Conservation (phyloP, 495 filamentous ascomycete genomes). For the Lineolata rhizophorae region DNA sequence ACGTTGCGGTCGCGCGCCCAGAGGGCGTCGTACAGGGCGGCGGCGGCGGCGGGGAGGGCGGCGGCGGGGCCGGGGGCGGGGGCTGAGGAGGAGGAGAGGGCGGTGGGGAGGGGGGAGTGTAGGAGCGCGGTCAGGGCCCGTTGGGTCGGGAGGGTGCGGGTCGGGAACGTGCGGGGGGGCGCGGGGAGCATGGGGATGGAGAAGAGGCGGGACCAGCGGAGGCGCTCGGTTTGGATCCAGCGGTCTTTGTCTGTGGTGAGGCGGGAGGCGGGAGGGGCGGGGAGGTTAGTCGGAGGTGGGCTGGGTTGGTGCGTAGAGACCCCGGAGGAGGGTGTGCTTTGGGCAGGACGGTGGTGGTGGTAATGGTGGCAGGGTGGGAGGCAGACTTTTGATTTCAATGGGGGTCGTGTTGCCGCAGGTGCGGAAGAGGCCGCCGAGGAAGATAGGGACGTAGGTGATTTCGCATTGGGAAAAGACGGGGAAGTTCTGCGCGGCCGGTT, state of each 20-base stretch:
- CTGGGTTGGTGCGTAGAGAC: not conserved
- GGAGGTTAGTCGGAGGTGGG: not conserved
- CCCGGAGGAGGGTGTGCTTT: slow-evolving; percentile 1
- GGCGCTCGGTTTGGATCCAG: slow-evolving; percentile 37
- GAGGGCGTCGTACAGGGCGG: slow-evolving; percentile 29
- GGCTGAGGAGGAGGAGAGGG: no score
- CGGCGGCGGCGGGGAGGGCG: slow-evolving; percentile 23
- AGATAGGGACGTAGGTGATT: slow-evolving; percentile 42
- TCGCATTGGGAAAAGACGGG: slow-evolving; percentile 35
- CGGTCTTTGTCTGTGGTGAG: slow-evolving; percentile 45
- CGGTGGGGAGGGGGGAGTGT: no score
- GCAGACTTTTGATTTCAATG: slow-evolving; percentile 43
- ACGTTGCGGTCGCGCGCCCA: slow-evolving; percentile 33
- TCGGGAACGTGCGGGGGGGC: slow-evolving; percentile 36
- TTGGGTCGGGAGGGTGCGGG: slow-evolving; percentile 27
- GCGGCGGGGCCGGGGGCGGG: no score
- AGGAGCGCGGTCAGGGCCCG: no score
- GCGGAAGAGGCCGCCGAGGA: slow-evolving; percentile 49
- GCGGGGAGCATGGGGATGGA: slow-evolving; percentile 30
- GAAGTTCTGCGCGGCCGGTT: slow-evolving; percentile 29
- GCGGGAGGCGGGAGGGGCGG: not conserved
- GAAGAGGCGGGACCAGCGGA: slow-evolving; percentile 38
- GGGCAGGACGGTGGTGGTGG: not conserved
- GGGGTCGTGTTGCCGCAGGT: slow-evolving; percentile 40
- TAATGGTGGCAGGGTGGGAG: not conserved